Percentiles rank a stretch among this genome's conserved stretches.
Conservation (phyloP, 768 basidiomycete species). For the Boletus sp. region DNA sequence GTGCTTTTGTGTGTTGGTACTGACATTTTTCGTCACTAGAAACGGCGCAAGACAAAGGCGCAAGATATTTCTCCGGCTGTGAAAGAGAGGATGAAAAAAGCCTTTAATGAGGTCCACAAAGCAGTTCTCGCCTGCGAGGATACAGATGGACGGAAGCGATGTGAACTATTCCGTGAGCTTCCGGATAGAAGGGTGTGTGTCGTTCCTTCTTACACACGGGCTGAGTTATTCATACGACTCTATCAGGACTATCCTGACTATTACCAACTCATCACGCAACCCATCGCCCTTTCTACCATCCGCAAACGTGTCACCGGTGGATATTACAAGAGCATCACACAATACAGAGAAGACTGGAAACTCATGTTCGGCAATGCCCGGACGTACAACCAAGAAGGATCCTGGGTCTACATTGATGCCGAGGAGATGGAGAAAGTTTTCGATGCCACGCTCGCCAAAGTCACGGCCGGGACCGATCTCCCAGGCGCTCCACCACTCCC, state of each 20-base stretch:
- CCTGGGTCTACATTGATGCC: constrained; percentile 92
- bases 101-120: constrained; percentile 70
- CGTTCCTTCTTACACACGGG: background rate
- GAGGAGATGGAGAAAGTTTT: constrained; percentile 93
- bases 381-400: constrained; percentile 91
- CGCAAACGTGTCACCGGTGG: constrained; percentile 67
- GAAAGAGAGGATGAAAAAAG: constrained; percentile 80
- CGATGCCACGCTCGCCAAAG: constrained; percentile 61
- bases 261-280: constrained; percentile 81
- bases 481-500: constrained; percentile 60
- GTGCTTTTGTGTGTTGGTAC: background rate
- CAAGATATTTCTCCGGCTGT: constrained; percentile 54
- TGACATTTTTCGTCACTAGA: constrained; percentile 41
- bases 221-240: constrained; percentile 8
- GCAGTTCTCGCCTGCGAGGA: constrained; percentile 73
- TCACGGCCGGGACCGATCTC: constrained; percentile 63
- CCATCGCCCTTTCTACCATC: constrained; percentile 85
- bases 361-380: constrained; percentile 94
- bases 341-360: constrained; percentile 76
- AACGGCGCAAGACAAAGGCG: constrained; percentile 78
- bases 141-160: constrained; percentile 70
- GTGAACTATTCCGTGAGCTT: constrained; percentile 85
- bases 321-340: constrained; percentile 69
- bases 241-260: constrained; percentile 88
- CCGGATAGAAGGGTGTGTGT: constrained; percentile 67